These are phyloP conservation scores for Candolleomyces efflorescens DNA, from an alignment of 768 basidiomycete genomes.

Conservation along the genomic window DNA sequence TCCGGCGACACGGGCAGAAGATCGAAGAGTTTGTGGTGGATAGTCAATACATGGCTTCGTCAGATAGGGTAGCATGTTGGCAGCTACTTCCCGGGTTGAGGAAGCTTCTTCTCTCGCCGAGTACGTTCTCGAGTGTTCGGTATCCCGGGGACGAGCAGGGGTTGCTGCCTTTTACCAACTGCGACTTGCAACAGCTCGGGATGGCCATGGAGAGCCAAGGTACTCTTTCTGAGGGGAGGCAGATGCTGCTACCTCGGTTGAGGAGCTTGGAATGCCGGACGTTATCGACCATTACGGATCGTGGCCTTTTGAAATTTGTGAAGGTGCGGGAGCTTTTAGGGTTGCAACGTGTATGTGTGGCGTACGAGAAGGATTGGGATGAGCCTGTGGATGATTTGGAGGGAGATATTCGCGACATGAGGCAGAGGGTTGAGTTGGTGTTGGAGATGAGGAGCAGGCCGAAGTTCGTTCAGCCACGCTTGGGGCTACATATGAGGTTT, in stretches of 20 bases:
- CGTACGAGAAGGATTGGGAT: constrained; percentile 1
- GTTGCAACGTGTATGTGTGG: not conserved
- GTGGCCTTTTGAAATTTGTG: not conserved
- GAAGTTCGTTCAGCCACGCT: not conserved
- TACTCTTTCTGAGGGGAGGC: not conserved
- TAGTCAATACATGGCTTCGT: not conserved
- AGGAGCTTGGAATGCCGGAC: not conserved
- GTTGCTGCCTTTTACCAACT: constrained; percentile 1
- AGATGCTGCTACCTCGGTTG: not conserved
- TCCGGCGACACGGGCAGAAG: not conserved
- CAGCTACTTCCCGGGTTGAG: not conserved
- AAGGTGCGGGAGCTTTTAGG: not conserved
- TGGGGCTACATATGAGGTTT: not conserved
- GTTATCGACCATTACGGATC: not conserved
- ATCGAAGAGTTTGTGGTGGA: constrained; percentile 2
- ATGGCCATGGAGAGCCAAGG: not conserved
- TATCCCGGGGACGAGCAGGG: constrained; percentile 2
- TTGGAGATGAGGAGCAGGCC: not conserved
- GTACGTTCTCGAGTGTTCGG: not conserved
- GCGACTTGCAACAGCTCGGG: not conserved
- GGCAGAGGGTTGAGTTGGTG: not conserved
- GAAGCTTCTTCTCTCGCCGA: not conserved
- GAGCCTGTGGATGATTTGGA: not conserved
- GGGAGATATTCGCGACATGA: not conserved
- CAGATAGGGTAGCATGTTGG: not conserved